Base-by-base conservation (phyloP, 2,329 filamentous ascomycete species). In the Penicillium frequentans region DNA sequence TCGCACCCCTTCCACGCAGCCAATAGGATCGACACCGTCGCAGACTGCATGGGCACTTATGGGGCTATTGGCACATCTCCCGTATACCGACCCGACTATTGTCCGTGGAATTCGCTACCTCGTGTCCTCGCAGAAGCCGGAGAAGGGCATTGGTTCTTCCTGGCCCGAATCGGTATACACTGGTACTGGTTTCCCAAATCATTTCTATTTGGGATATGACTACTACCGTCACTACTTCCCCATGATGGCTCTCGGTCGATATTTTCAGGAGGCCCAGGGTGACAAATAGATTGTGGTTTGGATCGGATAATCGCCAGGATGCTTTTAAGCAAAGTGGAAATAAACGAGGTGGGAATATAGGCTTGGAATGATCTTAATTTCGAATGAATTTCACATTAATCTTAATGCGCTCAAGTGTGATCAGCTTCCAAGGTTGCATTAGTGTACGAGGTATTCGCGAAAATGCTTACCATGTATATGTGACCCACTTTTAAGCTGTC, bases 1-100 rank as follows among this genome's bases (percentile, higher is more conserved):
- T 44, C 27, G 52, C 10, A 42, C 61, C 49, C 50, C 60, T 4
- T 13, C 49, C 3, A 42, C 24, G 10, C 61, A 55, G 11, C 63
- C 57, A 1, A 54, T 50, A 26, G 66, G 61, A 1, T 68, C 66
- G 7, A 74, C 69, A 1, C 54, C 73, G 0, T 68, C 72, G 5
- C 72, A 75, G 24, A 57, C 49, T 10, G 55, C 35, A 14, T 57
- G 55, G 55, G 50, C 55, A 5, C 19, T 57, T 1, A 57, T 57
- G 49, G 55, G 44, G 0, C n/a, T 57, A 10, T 13, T 29, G 27
- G 27, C 27, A 11, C 27, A 29, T 29, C 45, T 53, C 48, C 10
- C 39, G 26, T 24, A 19, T 27, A 16, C 21, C 27, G 2, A 16
- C 24, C 27, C 29, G 5, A 35, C 44, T 1, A 45, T 57, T 23